phyloP scores from a whole-genome alignment of 148 eudicot species.

The Amaranthus cruentus region DNA sequence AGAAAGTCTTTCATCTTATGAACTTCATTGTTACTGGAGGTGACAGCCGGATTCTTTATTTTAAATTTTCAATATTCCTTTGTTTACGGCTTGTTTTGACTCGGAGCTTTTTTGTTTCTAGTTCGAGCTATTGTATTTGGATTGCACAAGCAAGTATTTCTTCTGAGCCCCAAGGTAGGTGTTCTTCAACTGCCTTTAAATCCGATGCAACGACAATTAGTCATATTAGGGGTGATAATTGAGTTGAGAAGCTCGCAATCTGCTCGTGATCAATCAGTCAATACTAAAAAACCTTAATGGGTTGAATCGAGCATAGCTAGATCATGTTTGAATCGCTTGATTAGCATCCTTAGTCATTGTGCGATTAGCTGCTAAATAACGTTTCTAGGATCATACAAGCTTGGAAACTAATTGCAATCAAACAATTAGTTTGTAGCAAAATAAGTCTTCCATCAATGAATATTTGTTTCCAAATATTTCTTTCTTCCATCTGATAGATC shows the following conservation, averaged over 20 bases:
- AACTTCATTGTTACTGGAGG: conserved; percentile 94
- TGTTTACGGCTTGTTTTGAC: conserved; percentile 6
- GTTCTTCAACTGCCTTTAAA: neutral
- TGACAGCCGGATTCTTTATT: conserved; percentile 20
- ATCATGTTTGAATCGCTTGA: neutral
- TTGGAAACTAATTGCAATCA: neutral
- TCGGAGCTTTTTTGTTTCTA: conserved; percentile 25
- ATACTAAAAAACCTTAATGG: no score
- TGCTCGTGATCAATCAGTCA: no score
- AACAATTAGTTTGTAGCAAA: neutral
- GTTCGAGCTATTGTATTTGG: conserved; percentile 86
- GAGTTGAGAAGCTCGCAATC: no score
- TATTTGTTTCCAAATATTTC: neutral
- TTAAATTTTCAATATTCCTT: neutral
- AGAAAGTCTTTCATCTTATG: conserved; percentile 90
- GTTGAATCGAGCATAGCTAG: no score
- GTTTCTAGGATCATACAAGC: neutral
- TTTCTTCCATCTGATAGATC: neutral
- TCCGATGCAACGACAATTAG: no score
- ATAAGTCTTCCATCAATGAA: neutral
- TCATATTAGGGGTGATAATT: no score
- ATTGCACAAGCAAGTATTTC: conserved; percentile 59
- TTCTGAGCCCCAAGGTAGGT: conserved; percentile 62
- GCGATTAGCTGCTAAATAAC: conserved; percentile 1
- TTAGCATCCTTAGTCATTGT: neutral